phyloP scores from a whole-genome alignment of 371 early-diverging fungal genomes.

The Mortierella sp. region DNA sequence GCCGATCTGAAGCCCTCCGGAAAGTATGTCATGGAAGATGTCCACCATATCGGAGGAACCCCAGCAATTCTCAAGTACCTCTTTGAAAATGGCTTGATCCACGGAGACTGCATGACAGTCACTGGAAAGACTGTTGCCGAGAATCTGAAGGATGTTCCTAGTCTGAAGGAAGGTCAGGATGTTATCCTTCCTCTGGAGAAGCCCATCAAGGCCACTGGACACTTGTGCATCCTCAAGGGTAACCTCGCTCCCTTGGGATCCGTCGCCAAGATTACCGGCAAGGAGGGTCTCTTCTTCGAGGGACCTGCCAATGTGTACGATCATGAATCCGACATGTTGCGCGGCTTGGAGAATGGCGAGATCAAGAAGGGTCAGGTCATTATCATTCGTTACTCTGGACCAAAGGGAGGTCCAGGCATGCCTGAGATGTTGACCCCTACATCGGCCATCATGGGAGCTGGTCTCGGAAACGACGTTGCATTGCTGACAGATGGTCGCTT shows the following conservation, averaged over 20 bases:
- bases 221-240: conserved; percentile 92
- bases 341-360: conserved; percentile 80
- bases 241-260: conserved; percentile 97
- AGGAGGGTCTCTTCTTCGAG: conserved; percentile 90
- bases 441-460: conserved; percentile 97
- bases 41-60: conserved; percentile 89
- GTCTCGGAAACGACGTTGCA: conserved; percentile 96
- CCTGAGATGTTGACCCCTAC: conserved; percentile 97
- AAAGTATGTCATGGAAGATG: conserved; percentile 95
- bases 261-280: conserved; percentile 98
- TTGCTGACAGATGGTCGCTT: conserved; percentile 97
- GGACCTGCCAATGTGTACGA: conserved; percentile 93
- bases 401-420: conserved; percentile 95
- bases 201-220: conserved; percentile 94
- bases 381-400: conserved; percentile 91
- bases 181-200: conserved; percentile 86
- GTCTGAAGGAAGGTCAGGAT: conserved; percentile 79
- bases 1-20: conserved; percentile 98
- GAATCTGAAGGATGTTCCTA: conserved; percentile 82
- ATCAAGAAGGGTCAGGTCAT: conserved; percentile 91
- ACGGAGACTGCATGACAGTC: conserved; percentile 91
- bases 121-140: conserved; percentile 94
- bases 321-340: conserved; percentile 89
- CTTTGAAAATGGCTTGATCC: conserved; percentile 77
- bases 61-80: conserved; percentile 92